Evolutionary conservation across 2,329 filamentous ascomycete species (phyloP), one percentile per base, ranked within the genome.

Genomic region (Fusarium marasasianum): DNA sequence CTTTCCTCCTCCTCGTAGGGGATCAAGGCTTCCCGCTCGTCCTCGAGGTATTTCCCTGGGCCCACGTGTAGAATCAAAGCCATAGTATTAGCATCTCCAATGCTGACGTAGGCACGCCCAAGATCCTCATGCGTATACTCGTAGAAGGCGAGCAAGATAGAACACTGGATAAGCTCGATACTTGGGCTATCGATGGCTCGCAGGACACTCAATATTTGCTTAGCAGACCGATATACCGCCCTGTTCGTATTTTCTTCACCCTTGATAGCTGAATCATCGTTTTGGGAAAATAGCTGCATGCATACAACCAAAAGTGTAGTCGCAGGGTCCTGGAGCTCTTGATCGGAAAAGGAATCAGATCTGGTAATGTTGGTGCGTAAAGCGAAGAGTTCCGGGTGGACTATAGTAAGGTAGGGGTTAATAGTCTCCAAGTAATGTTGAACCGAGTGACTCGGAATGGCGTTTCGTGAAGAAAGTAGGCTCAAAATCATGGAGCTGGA

Each of bases 91-190:
- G 82, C 80, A 69, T 85, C 83, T 26, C 82, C 83, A 15, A 86
- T 78, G 3, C 83, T 85, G 17, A 82, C 73, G 58, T 86, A 86
- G n/a, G 84, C 83, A 12, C 82, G 78, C n/a, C 76, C 73, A 8
- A 82, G 79, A 26, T 84, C 80, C 35, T 84, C 83, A 60, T 86
- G 84, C 1, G 82, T 84, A 62, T 85, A 84, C 68, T 86, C 84
- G 72, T 83, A 86, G 38, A 85, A 75, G 10, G 83, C 81, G 37
- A 86, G 72, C 58, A 86, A 69, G 12, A 83, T 78, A 20, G 81
- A 82, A 58, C 81, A 83, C 71, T 85, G 84, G 17, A 85, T 75
- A 17, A 84, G 75, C 76, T 83, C 82, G 24, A 84, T 77, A n/a
- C 74, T 81, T 14, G 83, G 82, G 13, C 78, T 78, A 9, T 78